Base-by-base conservation (phyloP, 2,329 filamentous ascomycete species). In the Aspergillus quadrilineatus region DNA sequence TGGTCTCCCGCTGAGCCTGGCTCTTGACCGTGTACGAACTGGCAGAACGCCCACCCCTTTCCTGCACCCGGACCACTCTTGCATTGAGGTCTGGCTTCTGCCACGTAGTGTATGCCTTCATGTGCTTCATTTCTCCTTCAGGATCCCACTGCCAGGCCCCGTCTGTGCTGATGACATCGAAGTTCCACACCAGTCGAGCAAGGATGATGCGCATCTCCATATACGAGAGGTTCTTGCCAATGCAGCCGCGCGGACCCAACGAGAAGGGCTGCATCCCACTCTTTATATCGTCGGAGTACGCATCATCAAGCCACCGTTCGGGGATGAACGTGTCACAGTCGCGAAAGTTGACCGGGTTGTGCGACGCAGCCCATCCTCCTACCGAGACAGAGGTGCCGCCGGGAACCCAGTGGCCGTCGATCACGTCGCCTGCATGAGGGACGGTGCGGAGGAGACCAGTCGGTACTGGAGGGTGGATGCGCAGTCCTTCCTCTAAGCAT, bases 121-220 rank as follows among this genome's bases (percentile, higher is more conserved):
- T 48, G 26, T 48, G 46, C 10, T 37, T 48, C 46, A 48, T 48
- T 15, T 48, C 46, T 2, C 46, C 46, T 6, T 48, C 46, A 6
- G 46, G 46, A 37, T 26, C 32, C 46, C 46, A 48, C 46, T 48
- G 46, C 46, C 46, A 48, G 2, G 32, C 46, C 8, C 46, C 46
- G 10, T 48, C 46, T 0, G 30, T 48, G 26, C 46, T 48, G 15
- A 46, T n/a, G 3, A 50, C 14, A 46, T 61, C 61, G 53, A 58
- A 63, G 9, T 58, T 46, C 45, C 53, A 61, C 4, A 60, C 28
- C 34, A 63, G n/a, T 6, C 53, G 47, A 3, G 57, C 61, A 9
- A 63, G 29, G 15, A 60, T 51, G 1, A 61, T 4, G 2, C 50
- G 44, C 30, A 63, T 49, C 32, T 61, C 57, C 32, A 45, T 36